Percentiles rank a stretch among this genome's conserved stretches.
Evolutionary conservation across 176 grass and related monocot genomes (phyloP).

Genomic region (Oryza meridionalis): DNA sequence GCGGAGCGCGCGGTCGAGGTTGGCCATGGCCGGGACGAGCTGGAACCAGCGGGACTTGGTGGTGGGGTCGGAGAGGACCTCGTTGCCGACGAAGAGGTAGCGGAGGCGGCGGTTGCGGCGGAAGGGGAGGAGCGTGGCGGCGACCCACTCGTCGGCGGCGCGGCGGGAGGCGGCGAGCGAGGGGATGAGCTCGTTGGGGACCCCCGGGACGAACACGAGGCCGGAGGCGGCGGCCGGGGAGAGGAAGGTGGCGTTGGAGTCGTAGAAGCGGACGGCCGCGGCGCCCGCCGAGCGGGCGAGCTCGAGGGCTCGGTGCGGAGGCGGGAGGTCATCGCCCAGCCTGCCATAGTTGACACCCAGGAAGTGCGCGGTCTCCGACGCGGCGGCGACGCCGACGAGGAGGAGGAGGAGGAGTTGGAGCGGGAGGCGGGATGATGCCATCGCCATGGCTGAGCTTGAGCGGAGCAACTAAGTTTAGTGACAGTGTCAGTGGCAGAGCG

Average conservation of each 20-base stretch:
- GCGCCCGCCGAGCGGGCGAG: constrained; percentile 52
- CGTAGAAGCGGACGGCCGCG: constrained; percentile 68
- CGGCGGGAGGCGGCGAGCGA: constrained; percentile 43
- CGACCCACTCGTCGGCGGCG: constrained; percentile 57
- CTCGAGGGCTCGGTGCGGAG: constrained; percentile 34
- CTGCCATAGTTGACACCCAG: constrained; percentile 71
- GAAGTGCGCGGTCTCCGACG: constrained; percentile 17
- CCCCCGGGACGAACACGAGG: constrained; percentile 51
- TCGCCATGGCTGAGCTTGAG: constrained; percentile 13
- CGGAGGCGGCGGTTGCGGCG: constrained; percentile 41
- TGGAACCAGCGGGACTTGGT: constrained; percentile 42
- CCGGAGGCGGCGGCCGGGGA: constrained; percentile 47
- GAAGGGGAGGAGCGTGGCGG: constrained; percentile 58
- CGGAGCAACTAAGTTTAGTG: not conserved
- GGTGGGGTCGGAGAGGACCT: constrained; percentile 63
- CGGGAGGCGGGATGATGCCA: not conserved
- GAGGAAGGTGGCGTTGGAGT: constrained; percentile 66
- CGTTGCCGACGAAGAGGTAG: constrained; percentile 73
- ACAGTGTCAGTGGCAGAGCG: not conserved
- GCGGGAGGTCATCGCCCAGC: constrained; percentile 65
- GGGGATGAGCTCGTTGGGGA: constrained; percentile 65
- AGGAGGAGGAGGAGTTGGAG: constrained; percentile 35
- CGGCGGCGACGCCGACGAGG: not conserved
- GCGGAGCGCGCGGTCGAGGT: constrained; percentile 46
- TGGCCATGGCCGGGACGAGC: constrained; percentile 65